Conservation (phyloP, 2,329 filamentous ascomycete species). For the Aspergillus fumigatus region DNA sequence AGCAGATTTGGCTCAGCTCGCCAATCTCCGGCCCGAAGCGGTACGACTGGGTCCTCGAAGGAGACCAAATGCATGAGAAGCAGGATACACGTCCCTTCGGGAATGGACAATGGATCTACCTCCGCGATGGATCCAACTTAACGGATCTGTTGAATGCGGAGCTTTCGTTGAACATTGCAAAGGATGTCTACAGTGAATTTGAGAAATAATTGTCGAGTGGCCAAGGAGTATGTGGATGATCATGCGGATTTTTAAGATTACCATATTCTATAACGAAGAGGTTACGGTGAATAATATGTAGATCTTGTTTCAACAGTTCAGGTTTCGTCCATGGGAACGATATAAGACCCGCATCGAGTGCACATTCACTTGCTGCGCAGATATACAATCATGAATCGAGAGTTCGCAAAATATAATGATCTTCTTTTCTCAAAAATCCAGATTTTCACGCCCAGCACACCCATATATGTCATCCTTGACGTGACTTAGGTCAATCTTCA, state of each 20-base stretch:
- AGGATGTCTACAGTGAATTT: constrained; percentile 32
- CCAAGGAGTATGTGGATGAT: neutral
- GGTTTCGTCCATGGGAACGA: neutral
- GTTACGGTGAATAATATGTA: constrained; percentile 4
- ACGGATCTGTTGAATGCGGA: constrained; percentile 70
- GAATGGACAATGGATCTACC: constrained; percentile 77
- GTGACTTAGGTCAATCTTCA: neutral
- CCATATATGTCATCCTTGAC: neutral
- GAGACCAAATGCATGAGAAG: constrained; percentile 72
- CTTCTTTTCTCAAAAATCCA: neutral
- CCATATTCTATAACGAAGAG: neutral
- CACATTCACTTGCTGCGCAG: neutral
- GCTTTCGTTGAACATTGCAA: constrained; percentile 61
- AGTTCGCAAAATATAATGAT: neutral
- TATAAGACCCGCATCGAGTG: neutral
- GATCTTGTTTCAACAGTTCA: neutral
- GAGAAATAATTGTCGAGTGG: constrained; percentile 12
- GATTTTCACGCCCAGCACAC: neutral
- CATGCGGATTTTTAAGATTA: neutral
- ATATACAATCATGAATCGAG: neutral
- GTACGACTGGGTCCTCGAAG: constrained; percentile 76
- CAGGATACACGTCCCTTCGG: constrained; percentile 56
- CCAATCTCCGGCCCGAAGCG: constrained; percentile 88
- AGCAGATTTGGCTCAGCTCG: constrained; percentile 93
- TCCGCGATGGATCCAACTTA: constrained; percentile 74